Evolutionary conservation across 1,139 yeast genomes (phyloP), one percentile per base, ranked within the genome.

Genomic region (Saccharomyces hybrid): DNA sequence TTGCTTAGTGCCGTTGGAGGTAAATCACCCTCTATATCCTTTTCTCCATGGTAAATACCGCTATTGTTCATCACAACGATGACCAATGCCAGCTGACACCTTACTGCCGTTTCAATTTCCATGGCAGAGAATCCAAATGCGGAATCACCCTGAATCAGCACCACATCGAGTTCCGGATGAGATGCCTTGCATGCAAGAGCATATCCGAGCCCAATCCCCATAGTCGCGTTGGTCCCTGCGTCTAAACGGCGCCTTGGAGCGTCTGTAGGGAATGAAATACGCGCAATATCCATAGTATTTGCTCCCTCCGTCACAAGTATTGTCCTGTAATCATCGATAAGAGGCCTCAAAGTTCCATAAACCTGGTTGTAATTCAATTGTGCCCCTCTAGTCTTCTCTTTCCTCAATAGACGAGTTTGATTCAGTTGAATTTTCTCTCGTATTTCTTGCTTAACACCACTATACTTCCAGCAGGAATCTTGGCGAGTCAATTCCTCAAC

Each of bases 221-320:
- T 83, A 0, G 88, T 83, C 1, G 87, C 88, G 66, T 81, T 82
- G 0, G 88, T 83, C 1, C 88, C 88, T 2, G 87, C 86, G 60
- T 83, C 88, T 25, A 83, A 68, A 31, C 87, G 70, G 14, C 74
- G 77, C 56, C 77, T 76, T 0, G 88, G 84, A 4, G 60, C 59
- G n/a, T 71, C 67, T 48, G 82, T 73, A 3, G 81, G 79, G 65
- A 83, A 83, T 0, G 84, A 77, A 5, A 82, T 73, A 49, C 88
- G 73, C 1, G 87, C 82, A 42, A 79, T 73, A 61, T 83, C 88
- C 88, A 83, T 83, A 0, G 88, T 82, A 62, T 83, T 82, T 1
- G 88, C 88, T 13, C 88, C 88, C 65, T 83, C 88, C 3, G 81
- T 75, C 1, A 83, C 78, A 48, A 77, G 72, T 4, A 81, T 64